Evolutionary conservation across 345 rosid genomes (phyloP).

Genomic region (Kandelia obovata): DNA sequence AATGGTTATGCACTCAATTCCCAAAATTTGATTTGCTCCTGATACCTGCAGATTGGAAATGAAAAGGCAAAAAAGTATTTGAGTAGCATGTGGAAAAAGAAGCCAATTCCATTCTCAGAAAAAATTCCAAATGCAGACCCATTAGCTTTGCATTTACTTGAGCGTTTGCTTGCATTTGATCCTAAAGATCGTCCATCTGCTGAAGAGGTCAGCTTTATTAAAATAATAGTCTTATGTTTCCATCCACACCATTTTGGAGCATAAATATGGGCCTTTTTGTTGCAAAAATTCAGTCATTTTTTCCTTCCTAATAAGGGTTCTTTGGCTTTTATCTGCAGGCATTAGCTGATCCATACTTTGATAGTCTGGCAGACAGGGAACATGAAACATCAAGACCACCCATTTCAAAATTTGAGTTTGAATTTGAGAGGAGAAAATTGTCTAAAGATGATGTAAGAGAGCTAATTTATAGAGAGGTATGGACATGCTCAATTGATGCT

Average conservation of each 20-base stretch:
- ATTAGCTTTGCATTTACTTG: conserved; percentile 67
- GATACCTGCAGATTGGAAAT: conserved; percentile 70
- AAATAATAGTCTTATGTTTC: conserved; percentile 6
- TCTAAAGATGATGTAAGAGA: conserved; percentile 81
- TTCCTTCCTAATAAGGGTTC: conserved; percentile 6
- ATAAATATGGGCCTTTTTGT: background rate
- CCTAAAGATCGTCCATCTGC: conserved; percentile 95
- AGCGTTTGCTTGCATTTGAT: conserved; percentile 87
- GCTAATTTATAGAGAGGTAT: conserved; percentile 93
- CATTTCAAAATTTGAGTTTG: conserved; percentile 86
- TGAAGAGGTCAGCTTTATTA: conserved; percentile 57
- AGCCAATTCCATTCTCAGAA: conserved; percentile 21
- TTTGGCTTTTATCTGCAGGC: conserved; percentile 47
- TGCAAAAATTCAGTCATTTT: conserved; percentile 3
- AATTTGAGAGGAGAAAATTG: conserved; percentile 81
- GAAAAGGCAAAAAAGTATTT: conserved; percentile 93
- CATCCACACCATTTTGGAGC: conserved; percentile 4
- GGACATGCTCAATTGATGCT: background rate
- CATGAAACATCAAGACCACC: conserved; percentile 73
- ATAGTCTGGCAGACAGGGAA: conserved; percentile 64
- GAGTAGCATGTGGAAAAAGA: conserved; percentile 71
- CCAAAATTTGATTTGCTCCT: conserved; percentile 20
- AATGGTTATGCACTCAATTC: conserved; percentile 2
- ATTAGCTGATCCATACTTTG: conserved; percentile 85
- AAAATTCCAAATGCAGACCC: conserved; percentile 31